Conservation (phyloP, 305 asterid species). For the Solanum hybrid region DNA sequence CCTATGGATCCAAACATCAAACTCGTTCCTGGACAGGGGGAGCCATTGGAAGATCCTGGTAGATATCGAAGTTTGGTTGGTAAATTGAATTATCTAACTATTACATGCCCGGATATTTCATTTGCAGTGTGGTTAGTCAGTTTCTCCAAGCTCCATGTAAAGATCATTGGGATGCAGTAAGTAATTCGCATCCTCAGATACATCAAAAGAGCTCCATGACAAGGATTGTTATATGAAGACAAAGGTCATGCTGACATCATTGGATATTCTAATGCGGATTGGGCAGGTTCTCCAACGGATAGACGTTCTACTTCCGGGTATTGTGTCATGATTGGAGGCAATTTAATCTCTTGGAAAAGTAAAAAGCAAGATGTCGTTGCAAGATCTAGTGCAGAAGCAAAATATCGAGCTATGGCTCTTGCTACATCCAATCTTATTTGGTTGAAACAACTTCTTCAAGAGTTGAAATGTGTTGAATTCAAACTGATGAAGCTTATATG, state of each 20-base stretch:
- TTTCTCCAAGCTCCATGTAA: background rate
- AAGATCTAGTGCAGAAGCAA: background rate
- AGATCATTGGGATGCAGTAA: background rate
- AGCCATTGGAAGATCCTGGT: background rate
- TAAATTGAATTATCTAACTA: too few relatives aligned
- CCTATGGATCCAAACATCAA: background rate
- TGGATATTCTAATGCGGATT: background rate
- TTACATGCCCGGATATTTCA: too few relatives aligned
- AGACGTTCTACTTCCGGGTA: background rate
- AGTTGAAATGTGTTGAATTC: background rate
- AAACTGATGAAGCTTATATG: background rate
- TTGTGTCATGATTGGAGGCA: background rate
- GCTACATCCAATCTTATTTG: background rate
- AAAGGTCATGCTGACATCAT: background rate
- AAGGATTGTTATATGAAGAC: background rate
- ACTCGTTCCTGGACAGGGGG: background rate
- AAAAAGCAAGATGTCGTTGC: background rate
- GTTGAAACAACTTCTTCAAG: background rate
- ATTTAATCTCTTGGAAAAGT: background rate
- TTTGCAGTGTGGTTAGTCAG: background rate
- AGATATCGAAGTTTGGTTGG: too few relatives aligned
- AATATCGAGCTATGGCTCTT: background rate
- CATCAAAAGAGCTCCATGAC: background rate
- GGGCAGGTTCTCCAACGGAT: background rate
- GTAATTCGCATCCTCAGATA: background rate